Evolutionary conservation across 1,139 yeast species (phyloP).

Genomic region (Kazachstania sp.): DNA sequence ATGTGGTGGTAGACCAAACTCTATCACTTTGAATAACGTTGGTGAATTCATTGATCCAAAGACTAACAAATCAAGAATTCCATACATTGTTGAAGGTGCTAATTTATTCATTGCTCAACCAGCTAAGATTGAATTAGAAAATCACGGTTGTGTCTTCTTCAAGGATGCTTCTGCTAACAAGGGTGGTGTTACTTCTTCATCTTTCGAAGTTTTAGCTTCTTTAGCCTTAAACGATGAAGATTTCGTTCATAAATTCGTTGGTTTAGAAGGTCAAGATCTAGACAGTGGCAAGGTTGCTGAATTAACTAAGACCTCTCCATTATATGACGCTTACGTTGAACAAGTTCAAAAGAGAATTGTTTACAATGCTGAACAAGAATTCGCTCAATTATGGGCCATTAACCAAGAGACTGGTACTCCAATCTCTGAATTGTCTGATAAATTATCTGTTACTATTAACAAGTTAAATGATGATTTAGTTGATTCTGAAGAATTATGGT

Average conservation of each 20-base stretch:
- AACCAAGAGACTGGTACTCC: conserved; percentile 59
- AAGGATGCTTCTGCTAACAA: conserved; percentile 97
- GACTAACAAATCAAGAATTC: conserved; percentile 70
- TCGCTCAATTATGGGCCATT: conserved; percentile 79
- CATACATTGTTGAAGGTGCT: conserved; percentile 95
- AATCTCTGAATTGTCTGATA: conserved; percentile 74
- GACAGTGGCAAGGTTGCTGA: conserved; percentile 8
- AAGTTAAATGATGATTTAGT: conserved; percentile 84
- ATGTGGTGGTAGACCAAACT: conserved; percentile 98
- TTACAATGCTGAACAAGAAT: conserved; percentile 73
- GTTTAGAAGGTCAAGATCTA: conserved; percentile 23
- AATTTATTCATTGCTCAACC: conserved; percentile 90
- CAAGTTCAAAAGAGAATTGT: conserved; percentile 74
- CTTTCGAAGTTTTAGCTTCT: conserved; percentile 91
- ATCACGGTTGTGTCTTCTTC: conserved; percentile 77
- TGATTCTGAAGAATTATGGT: conserved; percentile 76
- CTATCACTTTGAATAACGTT: conserved; percentile 84
- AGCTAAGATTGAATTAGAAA: conserved; percentile 78
- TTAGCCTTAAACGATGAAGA: conserved; percentile 82
- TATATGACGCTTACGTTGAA: conserved; percentile 73
- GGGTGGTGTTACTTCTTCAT: conserved; percentile 98
- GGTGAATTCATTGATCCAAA: conserved; percentile 58
- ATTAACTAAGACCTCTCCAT: conserved; percentile 40
- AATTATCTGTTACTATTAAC: conserved; percentile 77
- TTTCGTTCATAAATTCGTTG: conserved; percentile 51